Evolutionary conservation across 345 rosid species (phyloP).

Genomic region (Anastatica hierochuntica): DNA sequence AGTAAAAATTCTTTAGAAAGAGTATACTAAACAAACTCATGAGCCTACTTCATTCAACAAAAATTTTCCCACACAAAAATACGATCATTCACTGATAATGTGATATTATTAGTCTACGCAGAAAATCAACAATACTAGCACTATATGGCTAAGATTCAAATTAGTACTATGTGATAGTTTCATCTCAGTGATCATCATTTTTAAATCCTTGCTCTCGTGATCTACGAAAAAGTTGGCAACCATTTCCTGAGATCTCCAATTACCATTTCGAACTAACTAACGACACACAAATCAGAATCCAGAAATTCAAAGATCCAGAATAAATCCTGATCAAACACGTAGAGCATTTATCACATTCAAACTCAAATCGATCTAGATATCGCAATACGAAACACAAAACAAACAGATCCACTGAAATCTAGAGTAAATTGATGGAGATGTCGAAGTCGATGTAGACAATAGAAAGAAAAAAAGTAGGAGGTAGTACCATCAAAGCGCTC

Average conservation of each 20-base stretch:
- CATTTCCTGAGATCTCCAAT: too few relatives aligned
- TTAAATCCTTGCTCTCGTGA: not conserved
- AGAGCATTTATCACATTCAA: not conserved
- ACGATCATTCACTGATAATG: too few relatives aligned
- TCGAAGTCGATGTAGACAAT: not conserved
- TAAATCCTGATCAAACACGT: not conserved
- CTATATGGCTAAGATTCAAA: not conserved
- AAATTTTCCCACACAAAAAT: too few relatives aligned
- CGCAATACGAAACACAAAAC: not conserved
- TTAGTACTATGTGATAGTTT: not conserved
- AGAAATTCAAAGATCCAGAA: conserved; percentile 5
- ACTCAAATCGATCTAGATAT: not conserved
- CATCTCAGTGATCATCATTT: not conserved
- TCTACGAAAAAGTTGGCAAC: too few relatives aligned
- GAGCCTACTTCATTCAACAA: too few relatives aligned
- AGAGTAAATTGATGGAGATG: not conserved
- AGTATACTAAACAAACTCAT: too few relatives aligned
- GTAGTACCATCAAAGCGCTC: conserved; percentile 87
- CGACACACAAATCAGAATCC: too few relatives aligned
- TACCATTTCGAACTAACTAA: too few relatives aligned
- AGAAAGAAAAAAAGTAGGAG: not conserved
- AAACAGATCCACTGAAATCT: not conserved
- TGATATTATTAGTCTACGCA: too few relatives aligned
- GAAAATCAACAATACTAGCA: not conserved
- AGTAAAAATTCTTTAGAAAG: too few relatives aligned